Evolutionary conservation across 2,329 filamentous ascomycete genomes (phyloP), one percentile per base, ranked within the genome.

Genomic region (Venturia aucupariae): DNA sequence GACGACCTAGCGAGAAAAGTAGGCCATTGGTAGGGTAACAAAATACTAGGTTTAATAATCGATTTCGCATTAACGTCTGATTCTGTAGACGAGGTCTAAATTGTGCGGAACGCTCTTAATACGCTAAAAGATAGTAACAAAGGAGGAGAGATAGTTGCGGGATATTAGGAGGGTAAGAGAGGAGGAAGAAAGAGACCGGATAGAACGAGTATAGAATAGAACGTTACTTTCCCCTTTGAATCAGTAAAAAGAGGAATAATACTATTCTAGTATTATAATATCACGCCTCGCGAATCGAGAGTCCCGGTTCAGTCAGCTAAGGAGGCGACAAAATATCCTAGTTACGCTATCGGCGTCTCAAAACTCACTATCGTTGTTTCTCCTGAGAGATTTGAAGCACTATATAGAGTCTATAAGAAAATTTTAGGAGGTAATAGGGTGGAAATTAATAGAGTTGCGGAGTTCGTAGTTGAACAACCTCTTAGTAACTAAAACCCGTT

Each of bases 191-290:
- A 75, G 15, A 74, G 78, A 35, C 80, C 81, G 0, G 84, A 87
- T 70, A 84, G 84, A 0, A 74, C 76, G 1, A 78, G 82, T 39
- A 72, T 89, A 38, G 77, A 82, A 65, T 90, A 86, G 85, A 78
- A 81, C 30, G 80, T 85, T 30, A 82, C 84, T 0, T 80, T 80
- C 22, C 78, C 79, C 0, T 13, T 27, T 13, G 10, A 39, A n/a
- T 74, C 75, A 15, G 71, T 76, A 1, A 73, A 75, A 10, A 75
- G 81, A 0, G 84, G 86, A 0, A 74, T 75, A 17, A 70, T 86
- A 13, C 87, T 86, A 0, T 89, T 89, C 68, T 89, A 32, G 24
- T 67, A 66, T 69, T 79, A 88, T 59, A 87, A 90, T 71, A 74
- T 83, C 17, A 88, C 86, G 1, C 74, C 79, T 2, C 73, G 86